Conservation (phyloP, 495 filamentous ascomycete genomes). For the Daldinia childiae region DNA sequence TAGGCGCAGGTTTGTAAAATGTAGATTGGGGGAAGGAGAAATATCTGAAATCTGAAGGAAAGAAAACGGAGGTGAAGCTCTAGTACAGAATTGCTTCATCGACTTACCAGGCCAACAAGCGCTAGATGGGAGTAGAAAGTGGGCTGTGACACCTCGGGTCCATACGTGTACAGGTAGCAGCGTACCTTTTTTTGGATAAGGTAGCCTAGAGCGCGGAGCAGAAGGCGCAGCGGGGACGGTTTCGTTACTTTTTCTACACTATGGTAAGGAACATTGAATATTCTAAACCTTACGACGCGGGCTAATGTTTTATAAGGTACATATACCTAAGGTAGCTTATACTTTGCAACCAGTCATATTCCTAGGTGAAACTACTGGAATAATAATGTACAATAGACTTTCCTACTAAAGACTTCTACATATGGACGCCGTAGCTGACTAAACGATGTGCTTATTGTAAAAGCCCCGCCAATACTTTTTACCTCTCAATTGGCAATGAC, state of each 20-base stretch:
- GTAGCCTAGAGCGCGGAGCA: constrained; percentile 10
- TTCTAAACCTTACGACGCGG: not conserved
- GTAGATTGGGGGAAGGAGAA: constrained; percentile 1
- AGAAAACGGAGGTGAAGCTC: constrained; percentile 33
- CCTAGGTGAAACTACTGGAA: not conserved
- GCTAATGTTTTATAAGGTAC: not conserved
- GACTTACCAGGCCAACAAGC: constrained; percentile 26
- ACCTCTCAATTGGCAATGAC: constrained; percentile 33
- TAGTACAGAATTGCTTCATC: constrained; percentile 39
- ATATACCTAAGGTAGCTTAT: constrained; percentile 9
- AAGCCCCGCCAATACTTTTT: constrained; percentile 15
- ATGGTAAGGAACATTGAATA: not conserved
- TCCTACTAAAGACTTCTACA: not conserved
- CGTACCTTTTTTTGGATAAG: not conserved
- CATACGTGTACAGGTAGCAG: constrained; percentile 32
- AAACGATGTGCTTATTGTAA: constrained; percentile 5
- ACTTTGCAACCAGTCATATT: not conserved
- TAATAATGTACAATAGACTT: constrained; percentile 4
- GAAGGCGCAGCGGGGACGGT: constrained; percentile 5
- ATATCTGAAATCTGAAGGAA: constrained; percentile 17
- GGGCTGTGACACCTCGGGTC: constrained; percentile 38
- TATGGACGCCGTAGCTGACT: constrained; percentile 14
- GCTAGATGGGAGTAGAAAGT: constrained; percentile 30
- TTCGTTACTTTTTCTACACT: not conserved
- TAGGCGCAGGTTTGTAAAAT: constrained; percentile 19